These are phyloP conservation scores for Plantago major DNA, from an alignment of 257 asterid genomes.

Conservation along the genomic window DNA sequence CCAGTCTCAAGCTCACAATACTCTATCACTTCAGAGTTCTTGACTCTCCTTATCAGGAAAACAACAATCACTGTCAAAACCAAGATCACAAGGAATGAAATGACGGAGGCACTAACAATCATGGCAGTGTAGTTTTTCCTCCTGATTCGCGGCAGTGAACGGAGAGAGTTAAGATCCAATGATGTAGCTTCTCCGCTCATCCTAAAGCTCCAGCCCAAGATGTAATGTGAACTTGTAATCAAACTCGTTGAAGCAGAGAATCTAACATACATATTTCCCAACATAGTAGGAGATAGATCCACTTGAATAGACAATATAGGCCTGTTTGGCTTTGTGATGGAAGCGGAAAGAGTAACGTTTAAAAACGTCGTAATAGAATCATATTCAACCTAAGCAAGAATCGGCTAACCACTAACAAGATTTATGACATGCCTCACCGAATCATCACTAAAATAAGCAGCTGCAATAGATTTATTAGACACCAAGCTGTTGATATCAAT, in stretches of 20 bases:
- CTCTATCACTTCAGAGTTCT: constrained; percentile 52
- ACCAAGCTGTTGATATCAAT: constrained; percentile 44
- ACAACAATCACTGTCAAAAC: constrained; percentile 19
- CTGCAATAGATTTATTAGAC: constrained; percentile 41
- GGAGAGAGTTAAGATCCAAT: constrained; percentile 40
- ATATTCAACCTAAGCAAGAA: constrained; percentile 62
- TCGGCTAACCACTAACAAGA: constrained; percentile 43
- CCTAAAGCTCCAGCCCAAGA: constrained; percentile 74
- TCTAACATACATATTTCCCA: constrained; percentile 56
- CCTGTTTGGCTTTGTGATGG: constrained; percentile 32
- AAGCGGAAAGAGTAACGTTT: constrained; percentile 45
- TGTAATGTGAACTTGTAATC: constrained; percentile 53
- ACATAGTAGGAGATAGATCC: constrained; percentile 42
- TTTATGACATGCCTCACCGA: no score
- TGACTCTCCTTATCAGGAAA: constrained; percentile 27
- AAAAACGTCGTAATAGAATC: constrained; percentile 29
- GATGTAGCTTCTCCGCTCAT: constrained; percentile 37
- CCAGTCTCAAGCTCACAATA: constrained; percentile 71
- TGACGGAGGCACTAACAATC: constrained; percentile 23
- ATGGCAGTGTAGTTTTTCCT: constrained; percentile 22
- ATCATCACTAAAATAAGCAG: no score
- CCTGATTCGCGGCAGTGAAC: constrained; percentile 29
- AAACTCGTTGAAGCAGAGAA: constrained; percentile 68
- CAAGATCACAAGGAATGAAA: constrained; percentile 2
- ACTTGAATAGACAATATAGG: constrained; percentile 41